Conservation (phyloP, 2,329 filamentous ascomycete genomes). For the Mariannaea sp. region DNA sequence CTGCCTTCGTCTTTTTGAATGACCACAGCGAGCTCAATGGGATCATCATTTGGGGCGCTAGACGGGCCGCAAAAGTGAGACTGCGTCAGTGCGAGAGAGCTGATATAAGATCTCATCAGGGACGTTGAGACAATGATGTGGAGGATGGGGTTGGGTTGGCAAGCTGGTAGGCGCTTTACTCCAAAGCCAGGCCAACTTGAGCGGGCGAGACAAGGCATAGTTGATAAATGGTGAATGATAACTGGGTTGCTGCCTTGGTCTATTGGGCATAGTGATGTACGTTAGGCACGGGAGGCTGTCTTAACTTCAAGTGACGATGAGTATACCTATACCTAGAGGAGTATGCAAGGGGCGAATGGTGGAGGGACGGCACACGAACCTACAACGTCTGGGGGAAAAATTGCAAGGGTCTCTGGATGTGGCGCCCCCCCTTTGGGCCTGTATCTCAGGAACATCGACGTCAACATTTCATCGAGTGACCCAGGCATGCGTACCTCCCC, state of each 20-base stretch:
- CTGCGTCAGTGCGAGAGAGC: neutral
- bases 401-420: neutral
- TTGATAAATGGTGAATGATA: slow-evolving; percentile 10
- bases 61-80: neutral
- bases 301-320: slow-evolving; percentile 18
- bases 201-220: slow-evolving; percentile 1
- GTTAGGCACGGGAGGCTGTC: slow-evolving; percentile 12
- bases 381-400: slow-evolving; percentile 14
- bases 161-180: slow-evolving; percentile 21
- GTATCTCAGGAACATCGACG: too few species aligned
- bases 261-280: slow-evolving; percentile 24
- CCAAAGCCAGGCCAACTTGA: slow-evolving; percentile 22
- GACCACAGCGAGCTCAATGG: neutral
- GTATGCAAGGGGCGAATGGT: slow-evolving; percentile 8
- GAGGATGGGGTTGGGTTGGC: too few species aligned
- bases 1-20: neutral
- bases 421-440: neutral
- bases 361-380: slow-evolving; percentile 20
- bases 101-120: slow-evolving; percentile 11
- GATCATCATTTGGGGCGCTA: neutral
- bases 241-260: slow-evolving; percentile 9
- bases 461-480: too few species aligned
- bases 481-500: too few species aligned
- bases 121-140: neutral
- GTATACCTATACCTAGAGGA: too few species aligned